Evolutionary conservation across 371 early-diverging fungal genomes (phyloP), one percentile per base, ranked within the genome.

Genomic region (Capillidium rhysosporum): DNA sequence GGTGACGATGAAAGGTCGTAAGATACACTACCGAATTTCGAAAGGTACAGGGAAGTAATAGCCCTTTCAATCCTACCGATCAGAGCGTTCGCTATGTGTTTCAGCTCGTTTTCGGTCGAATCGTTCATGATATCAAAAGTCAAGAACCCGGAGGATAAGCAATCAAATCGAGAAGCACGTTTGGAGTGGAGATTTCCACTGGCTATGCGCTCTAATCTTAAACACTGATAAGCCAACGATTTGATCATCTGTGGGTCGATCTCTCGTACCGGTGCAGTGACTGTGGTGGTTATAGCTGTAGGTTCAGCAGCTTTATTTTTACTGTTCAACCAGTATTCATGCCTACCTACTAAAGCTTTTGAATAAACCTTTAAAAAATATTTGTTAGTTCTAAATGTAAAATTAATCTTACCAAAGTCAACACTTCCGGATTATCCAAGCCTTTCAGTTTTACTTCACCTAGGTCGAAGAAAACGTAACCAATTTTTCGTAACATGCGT

Each of bases 381-480:
- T 77, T 76, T 29, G 79, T 66, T 0, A 81, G 85, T 57, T 89
- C 87, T 64, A 89, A 86, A 4, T 90, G 61, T 3, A 80, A 90
- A 72, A 92, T 89, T 9, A 92, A 56, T 89, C 90, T 52, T 89
- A 84, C 77, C 56, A 82, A 58, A 38, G 77, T 80, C n/a, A 92
- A 64, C 59, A 76, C 70, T 62, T 92, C 93, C 0, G 90, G 84
- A 0, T 82, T 84, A 62, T 92, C 93, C 23, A 92, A 61, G 0
- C 93, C 93, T 63, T 89, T 90, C 20, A 92, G 68, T 49, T 82
- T 80, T 21, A 70, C 70, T 59, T 86, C 87, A 4, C 91, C 93
- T 12, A 91, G 69, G 30, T 75, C 77, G 57, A 82, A 72, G 2
- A 82, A 63, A 40, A 74, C 67, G 40, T 85, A 73, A 0, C 86